Percentiles rank a stretch among this genome's conserved stretches.
Evolutionary conservation across 2,329 filamentous ascomycete genomes (phyloP).

Genomic region (Botrytis fabae): DNA sequence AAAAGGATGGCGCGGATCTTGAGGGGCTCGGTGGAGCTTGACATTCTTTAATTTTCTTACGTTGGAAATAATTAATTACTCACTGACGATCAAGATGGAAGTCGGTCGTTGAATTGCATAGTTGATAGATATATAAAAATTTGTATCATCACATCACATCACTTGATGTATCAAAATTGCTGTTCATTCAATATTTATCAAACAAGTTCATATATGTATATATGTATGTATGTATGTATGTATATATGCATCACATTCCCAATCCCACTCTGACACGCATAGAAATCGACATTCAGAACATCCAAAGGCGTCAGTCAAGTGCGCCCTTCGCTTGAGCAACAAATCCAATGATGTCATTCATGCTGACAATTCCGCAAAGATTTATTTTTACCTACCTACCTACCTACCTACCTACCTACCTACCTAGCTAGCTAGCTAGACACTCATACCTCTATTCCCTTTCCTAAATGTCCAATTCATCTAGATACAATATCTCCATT

Average conservation of each 20-base stretch:
- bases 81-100: neutral
- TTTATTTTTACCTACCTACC: neutral
- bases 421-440: neutral
- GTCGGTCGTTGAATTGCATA: neutral
- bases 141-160: neutral
- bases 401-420: neutral
- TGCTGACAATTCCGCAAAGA: neutral
- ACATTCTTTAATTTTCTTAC: no score
- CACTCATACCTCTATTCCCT: neutral
- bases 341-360: neutral
- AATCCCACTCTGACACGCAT: neutral
- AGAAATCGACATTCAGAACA: neutral
- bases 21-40: no score
- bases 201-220: neutral
- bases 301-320: neutral
- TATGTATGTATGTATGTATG: no score
- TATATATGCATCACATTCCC: neutral
- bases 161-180: neutral
- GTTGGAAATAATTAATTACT: neutral
- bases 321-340: neutral
- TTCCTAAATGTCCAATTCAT: neutral
- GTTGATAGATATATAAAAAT: neutral
- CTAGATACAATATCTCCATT: neutral
- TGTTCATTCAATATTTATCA: neutral
- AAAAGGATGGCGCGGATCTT: neutral